These are phyloP conservation scores for Paratinospora sagittata DNA, from an alignment of 164 flowering plant species.

Conservation along the genomic window DNA sequence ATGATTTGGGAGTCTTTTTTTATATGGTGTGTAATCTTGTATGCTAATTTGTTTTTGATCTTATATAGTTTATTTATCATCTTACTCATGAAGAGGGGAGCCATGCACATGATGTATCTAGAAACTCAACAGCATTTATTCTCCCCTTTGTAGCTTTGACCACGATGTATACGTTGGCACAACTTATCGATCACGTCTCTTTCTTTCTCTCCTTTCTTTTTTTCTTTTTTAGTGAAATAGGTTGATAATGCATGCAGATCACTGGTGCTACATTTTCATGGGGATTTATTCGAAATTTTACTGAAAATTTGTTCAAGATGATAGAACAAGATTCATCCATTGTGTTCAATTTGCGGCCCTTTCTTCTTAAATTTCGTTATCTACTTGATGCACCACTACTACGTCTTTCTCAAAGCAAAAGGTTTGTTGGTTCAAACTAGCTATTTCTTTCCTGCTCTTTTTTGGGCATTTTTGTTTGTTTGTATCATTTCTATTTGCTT, in stretches of 20 bases:
- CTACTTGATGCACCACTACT: constrained; percentile 17
- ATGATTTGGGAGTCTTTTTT: too few species aligned
- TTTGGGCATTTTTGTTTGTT: neutral
- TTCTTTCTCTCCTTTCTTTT: neutral
- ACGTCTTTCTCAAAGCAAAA: constrained; percentile 22
- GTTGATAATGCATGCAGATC: constrained; percentile 16
- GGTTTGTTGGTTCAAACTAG: constrained; percentile 11
- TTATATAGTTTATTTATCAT: too few species aligned
- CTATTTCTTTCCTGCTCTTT: too few species aligned
- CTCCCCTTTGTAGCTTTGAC: too few species aligned
- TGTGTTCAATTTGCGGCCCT: constrained; percentile 21
- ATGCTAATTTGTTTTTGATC: too few species aligned
- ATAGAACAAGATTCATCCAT: constrained; percentile 20
- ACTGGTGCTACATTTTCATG: constrained; percentile 22
- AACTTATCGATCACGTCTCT: too few species aligned
- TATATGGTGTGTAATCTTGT: too few species aligned
- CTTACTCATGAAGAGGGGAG: too few species aligned
- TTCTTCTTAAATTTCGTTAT: constrained; percentile 23
- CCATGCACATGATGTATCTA: too few species aligned
- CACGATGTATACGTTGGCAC: too few species aligned
- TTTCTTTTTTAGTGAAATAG: neutral
- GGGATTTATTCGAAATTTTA: constrained; percentile 18
- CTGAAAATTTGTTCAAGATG: constrained; percentile 12
- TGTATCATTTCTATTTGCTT: neutral
- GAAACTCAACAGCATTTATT: too few species aligned